Base-by-base conservation (phyloP, 768 basidiomycete genomes). In the Rhizopogon roseolus region DNA sequence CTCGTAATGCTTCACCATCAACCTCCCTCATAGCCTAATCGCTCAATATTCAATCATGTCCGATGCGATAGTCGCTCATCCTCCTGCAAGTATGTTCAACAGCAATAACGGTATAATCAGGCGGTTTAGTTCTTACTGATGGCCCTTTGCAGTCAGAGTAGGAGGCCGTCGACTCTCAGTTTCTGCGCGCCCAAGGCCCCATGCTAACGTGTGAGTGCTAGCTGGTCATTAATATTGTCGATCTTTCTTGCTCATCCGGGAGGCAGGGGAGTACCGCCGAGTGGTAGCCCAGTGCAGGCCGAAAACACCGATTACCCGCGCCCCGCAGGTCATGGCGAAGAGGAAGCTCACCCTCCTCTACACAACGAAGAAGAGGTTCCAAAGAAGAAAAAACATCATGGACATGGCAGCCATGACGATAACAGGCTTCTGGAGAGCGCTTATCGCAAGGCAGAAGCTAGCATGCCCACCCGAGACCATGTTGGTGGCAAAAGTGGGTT, bases 141-240 rank as follows among this genome's bases (percentile, higher is more conserved):
- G 22, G 19, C n/a, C 27, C 14, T 28, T 41, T 45, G 1, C 46
- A 72, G 71, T 73, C 49, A 72, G 64, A 59, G 80, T 81, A 13
- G 80, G 74, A 34, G 79, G 80, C 27, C 75, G 81, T 43, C 75
- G 81, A 13, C 72, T 78, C 39, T 82, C 81, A 19, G 57, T 73
- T 28, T 71, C 71, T 37, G 60, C 73, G 1, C 78, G 66, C 58
- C 73, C 67, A 53, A 79, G 64, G 58, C 57, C 69, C 13, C 71
- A 71, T 49, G 56, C 54, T 3, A 46, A 64, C 16, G 52, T 66
- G 78, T 79, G 58, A 44, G 72, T 66, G 25, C 37, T 17, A 42
- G 9, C 13, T 11, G 22, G 28, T 22, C 22, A 3, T 22, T 22
- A 22, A 22, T 3, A 37, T 32, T 11, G 11, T 22, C 14, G 5